phyloP scores from a whole-genome alignment of 139 green algal genomes.

The Chlamydomonas sp. region DNA sequence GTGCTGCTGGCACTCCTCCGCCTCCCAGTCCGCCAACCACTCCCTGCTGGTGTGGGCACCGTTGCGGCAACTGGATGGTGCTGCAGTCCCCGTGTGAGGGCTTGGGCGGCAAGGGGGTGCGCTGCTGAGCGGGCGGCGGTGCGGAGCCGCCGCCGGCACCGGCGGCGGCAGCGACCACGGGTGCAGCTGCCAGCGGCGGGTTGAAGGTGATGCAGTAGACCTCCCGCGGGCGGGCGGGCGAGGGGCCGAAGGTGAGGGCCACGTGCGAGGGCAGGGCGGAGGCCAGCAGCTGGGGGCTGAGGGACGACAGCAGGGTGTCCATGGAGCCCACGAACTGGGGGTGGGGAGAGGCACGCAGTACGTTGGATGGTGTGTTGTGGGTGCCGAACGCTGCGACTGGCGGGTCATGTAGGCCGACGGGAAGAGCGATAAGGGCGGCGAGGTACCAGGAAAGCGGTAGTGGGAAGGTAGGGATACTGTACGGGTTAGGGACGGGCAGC shows the following conservation, averaged over 20 bases:
- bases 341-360: too few species aligned
- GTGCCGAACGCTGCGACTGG: neutral
- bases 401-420: neutral
- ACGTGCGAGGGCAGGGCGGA: neutral
- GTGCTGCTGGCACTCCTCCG: too few species aligned
- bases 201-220: conserved; percentile 9
- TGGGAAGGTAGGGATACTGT: neutral
- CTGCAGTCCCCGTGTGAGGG: too few species aligned
- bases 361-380: neutral
- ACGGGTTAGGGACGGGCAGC: neutral
- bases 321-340: neutral
- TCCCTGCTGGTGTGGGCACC: too few species aligned
- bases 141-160: neutral
- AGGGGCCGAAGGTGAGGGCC: conserved; percentile 8
- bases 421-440: neutral
- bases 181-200: too few species aligned
- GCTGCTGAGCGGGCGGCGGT: too few species aligned
- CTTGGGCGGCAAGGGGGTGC: too few species aligned
- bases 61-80: too few species aligned
- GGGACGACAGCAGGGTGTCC: conserved; percentile 4
- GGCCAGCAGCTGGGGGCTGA: conserved; percentile 1
- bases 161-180: neutral
- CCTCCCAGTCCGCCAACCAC: too few species aligned
- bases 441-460: neutral
- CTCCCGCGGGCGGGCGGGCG: conserved; percentile 15